These are phyloP conservation scores for Ettlia oleoabundans DNA, from an alignment of 139 green algal genomes.

Conservation along the genomic window DNA sequence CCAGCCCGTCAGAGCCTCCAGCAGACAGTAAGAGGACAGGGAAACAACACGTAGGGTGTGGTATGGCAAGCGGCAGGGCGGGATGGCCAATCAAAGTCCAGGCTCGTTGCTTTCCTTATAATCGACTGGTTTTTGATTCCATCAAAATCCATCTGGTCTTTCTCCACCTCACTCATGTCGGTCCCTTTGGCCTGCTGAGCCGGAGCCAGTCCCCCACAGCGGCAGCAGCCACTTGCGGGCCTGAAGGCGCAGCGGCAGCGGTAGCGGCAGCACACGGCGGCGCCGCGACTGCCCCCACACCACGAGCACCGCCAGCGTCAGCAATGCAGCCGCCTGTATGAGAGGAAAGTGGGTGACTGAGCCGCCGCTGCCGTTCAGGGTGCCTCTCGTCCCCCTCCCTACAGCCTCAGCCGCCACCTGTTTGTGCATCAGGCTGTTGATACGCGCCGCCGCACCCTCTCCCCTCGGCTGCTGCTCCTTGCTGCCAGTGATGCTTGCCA, in stretches of 20 bases:
- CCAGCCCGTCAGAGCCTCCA: too few relatives aligned
- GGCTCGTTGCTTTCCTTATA: too few relatives aligned
- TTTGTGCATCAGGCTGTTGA: background rate
- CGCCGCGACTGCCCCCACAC: conserved; percentile 25
- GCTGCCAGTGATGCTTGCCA: too few relatives aligned
- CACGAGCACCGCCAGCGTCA: background rate
- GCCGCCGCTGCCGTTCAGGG: background rate
- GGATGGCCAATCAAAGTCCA: too few relatives aligned
- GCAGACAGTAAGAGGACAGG: too few relatives aligned
- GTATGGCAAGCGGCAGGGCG: too few relatives aligned
- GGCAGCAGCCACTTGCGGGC: conserved; percentile 8
- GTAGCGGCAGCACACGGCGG: conserved; percentile 1
- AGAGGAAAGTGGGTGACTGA: background rate
- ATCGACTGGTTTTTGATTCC: too few relatives aligned
- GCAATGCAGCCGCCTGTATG: background rate
- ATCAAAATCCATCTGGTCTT: background rate
- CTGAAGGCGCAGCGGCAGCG: background rate
- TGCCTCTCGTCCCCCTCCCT: background rate
- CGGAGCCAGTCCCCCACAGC: background rate
- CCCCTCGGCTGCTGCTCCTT: too few relatives aligned
- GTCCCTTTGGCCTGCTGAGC: background rate
- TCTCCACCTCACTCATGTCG: conserved; percentile 15
- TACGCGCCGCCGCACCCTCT: background rate
- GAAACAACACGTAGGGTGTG: too few relatives aligned
- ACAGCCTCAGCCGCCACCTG: background rate